Evolutionary conservation across 177 flowering plant species (phyloP).

Genomic region (Telopea speciosissima): DNA sequence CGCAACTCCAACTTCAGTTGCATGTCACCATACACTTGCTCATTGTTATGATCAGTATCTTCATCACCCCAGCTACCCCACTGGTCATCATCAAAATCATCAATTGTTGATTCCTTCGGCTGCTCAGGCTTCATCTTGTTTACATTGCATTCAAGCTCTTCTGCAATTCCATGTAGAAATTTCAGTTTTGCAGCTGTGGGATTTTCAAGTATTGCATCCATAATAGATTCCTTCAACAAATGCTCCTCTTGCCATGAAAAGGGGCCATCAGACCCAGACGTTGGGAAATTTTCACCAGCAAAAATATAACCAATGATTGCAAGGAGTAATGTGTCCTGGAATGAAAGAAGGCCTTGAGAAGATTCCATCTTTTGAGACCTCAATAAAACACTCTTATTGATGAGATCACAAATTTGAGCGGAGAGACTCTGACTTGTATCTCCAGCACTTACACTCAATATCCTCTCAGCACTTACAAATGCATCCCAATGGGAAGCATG

Average conservation of each 20-base stretch:
- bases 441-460: conserved; percentile 64
- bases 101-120: conserved; percentile 32
- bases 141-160: conserved; percentile 62
- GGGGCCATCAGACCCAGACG: conserved; percentile 80
- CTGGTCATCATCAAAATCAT: conserved; percentile 82
- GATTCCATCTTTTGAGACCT: conserved; percentile 26
- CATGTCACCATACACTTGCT: conserved; percentile 54
- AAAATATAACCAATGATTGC: conserved; percentile 68
- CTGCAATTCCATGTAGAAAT: conserved; percentile 64
- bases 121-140: conserved; percentile 35
- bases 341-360: conserved; percentile 52
- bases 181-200: conserved; percentile 52
- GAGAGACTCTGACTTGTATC: conserved; percentile 92
- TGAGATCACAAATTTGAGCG: conserved; percentile 81
- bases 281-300: conserved; percentile 92
- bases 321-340: conserved; percentile 75
- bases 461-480: conserved; percentile 81
- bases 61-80: conserved; percentile 98
- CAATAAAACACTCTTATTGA: conserved; percentile 56
- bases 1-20: conserved; percentile 88
- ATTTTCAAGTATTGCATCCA: conserved; percentile 79
- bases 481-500: conserved; percentile 73
- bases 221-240: conserved; percentile 72
- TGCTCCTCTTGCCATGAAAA: conserved; percentile 99
- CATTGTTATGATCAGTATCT: conserved; percentile 38